Evolutionary conservation across 2,329 filamentous ascomycete genomes (phyloP).

Genomic region (Trichoderma sp.): DNA sequence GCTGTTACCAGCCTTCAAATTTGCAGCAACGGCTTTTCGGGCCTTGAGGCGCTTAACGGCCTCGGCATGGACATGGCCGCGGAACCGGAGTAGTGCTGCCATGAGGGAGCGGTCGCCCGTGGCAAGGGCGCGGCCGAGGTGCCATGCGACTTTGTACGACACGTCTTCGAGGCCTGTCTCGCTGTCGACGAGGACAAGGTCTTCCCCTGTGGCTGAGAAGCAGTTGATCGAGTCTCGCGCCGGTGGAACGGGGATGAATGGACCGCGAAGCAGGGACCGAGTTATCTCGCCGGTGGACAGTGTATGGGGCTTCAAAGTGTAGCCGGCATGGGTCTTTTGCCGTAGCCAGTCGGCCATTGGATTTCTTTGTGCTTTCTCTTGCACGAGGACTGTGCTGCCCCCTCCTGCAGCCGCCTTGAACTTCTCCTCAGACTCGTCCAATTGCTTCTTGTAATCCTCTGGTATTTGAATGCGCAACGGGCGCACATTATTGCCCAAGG

Average conservation of each 20-base stretch:
- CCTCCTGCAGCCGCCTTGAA: no score
- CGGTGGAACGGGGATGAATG: not conserved
- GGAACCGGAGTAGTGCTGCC: not conserved
- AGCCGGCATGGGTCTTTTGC: not conserved
- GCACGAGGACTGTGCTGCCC: no score
- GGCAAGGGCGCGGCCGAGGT: not conserved
- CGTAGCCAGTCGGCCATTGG: not conserved
- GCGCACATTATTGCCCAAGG: not conserved
- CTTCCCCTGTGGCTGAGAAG: not conserved
- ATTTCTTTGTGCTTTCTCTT: no score
- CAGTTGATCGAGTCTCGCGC: not conserved
- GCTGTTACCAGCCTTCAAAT: not conserved
- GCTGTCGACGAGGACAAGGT: not conserved
- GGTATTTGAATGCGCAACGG: not conserved
- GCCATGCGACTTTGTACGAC: not conserved
- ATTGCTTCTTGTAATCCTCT: no score
- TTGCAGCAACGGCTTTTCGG: not conserved
- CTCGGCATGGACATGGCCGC: not conserved
- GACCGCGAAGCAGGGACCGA: not conserved
- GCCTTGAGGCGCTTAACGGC: not conserved
- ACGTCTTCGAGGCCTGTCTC: not conserved
- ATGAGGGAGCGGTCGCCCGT: not conserved
- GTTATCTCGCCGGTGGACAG: not conserved
- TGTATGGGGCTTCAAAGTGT: not conserved
- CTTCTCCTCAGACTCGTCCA: no score